These are phyloP conservation scores for Somion occarium DNA, from an alignment of 1,284 basidiomycete species.

Conservation along the genomic window DNA sequence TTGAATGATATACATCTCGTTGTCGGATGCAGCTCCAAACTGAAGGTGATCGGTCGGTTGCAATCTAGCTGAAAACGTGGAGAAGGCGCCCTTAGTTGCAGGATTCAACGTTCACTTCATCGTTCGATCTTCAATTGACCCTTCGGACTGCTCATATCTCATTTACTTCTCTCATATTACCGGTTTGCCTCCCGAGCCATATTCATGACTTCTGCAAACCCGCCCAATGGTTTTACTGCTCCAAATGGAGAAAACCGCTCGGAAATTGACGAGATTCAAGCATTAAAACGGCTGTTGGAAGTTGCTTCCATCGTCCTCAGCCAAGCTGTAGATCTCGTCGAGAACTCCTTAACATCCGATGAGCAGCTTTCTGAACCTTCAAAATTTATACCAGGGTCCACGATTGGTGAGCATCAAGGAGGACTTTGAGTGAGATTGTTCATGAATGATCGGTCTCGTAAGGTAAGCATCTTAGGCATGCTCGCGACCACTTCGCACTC, in stretches of 20 bases:
- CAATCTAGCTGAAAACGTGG: neutral
- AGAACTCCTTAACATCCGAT: conserved; percentile 58
- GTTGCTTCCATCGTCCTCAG: conserved; percentile 61
- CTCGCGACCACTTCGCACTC: conserved; percentile 72
- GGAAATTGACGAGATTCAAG: conserved; percentile 21
- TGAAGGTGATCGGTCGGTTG: neutral
- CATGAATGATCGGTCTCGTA: neutral
- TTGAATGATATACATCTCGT: neutral
- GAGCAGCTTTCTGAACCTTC: conserved; percentile 64
- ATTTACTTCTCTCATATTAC: too few relatives aligned
- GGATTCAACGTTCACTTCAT: neutral
- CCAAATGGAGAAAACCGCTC: too few relatives aligned
- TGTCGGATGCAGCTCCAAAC: neutral
- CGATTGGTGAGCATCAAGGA: conserved; percentile 56
- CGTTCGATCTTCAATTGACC: too few relatives aligned
- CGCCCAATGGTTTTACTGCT: too few relatives aligned
- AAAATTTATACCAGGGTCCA: conserved; percentile 72
- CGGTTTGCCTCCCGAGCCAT: too few relatives aligned
- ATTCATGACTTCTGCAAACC: too few relatives aligned
- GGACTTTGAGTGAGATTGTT: neutral
- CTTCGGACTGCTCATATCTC: too few relatives aligned
- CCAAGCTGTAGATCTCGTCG: conserved; percentile 69
- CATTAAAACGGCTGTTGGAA: conserved; percentile 48
- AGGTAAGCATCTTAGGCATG: conserved; percentile 83
- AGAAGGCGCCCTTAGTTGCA: neutral